Base-by-base conservation (phyloP, 2,329 filamentous ascomycete genomes). In the Lecanosticta acicola region DNA sequence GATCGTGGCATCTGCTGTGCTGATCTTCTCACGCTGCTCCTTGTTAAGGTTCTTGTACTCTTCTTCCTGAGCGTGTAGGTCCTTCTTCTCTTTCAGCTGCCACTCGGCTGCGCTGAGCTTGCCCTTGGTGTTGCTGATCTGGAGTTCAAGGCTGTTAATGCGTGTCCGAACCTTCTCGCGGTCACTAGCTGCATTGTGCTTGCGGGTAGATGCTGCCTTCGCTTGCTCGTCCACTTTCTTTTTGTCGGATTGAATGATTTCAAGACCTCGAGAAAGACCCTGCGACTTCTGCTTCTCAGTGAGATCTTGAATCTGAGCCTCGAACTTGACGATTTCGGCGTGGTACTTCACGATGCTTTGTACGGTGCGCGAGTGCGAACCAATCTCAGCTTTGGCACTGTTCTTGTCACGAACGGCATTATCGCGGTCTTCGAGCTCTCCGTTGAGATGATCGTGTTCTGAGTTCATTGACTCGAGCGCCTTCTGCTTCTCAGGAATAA, bases 221-320 rank as follows among this genome's bases (percentile, higher is more conserved):
- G 81, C 76, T 60, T 86, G 80, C 49, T 89, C 86, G 16, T 77
- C 78, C 45, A 83, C 75, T 14, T 71, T 68, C 39, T 80, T 80
- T 50, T 89, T 79, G 39, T 89, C 79, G 43, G 86, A 82, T 57
- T 93, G 85, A 43, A 97, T 89, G 55, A 93, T 86, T 43, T 94
- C 86, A 4, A 88, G 77, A 21, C 85, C 86, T 51, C 87, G 80
- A 11, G 79, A 77, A 8, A 75, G 66, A 10, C 79, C 78, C 19
- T 76, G 74, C 11, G 83, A 79, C 59, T 84, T 81, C 61, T 96
- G 85, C 56, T 89, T 88, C 7, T 81, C 81, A 47, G 80, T 75
- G 40, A 95, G 78, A 43, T 85, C 81, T 45, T 84, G 75, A 40
- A 96, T 84, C 63, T 95, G 85, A 32, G 70, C 69, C 58, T 86